Base-by-base conservation (phyloP, 2,329 filamentous ascomycete genomes). In the Fusarium nematophilum region DNA sequence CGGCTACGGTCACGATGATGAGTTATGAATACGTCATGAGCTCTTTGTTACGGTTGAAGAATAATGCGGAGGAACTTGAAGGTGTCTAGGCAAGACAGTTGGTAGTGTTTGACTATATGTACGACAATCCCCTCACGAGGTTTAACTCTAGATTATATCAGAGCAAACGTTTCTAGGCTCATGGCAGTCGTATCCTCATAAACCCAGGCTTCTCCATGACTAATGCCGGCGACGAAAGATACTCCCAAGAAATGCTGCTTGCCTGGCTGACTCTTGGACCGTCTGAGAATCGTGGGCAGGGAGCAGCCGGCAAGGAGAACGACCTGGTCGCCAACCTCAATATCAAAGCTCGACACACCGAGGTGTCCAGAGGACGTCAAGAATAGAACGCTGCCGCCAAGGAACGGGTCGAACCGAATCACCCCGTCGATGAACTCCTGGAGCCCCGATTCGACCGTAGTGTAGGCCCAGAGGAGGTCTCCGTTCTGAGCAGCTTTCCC, bases 1-100 rank as follows among this genome's bases (percentile, higher is more conserved):
- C 94, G 14, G 94, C 94, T 11, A 96, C 95, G 70, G 96, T 96
- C 13, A 98, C 94, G 4, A 95, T 99, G 89, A 82, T 98, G 72
- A 97, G 93, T 10, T 99, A 96, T 72, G 95, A 98, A 77, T 94
- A 89, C 66, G 77, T 81, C 33, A 86, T 86, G 84, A 76, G 81
- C 36, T 57, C 38, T n/a, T 15, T 58, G 11, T 21, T 43, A 23
- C 42, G 54, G n/a, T n/a, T 58, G 6, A 54, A 40, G 21, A 29
- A 40, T 8, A 7, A 38, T 2, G 38, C 6, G 2, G n/a, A 14
- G 6, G 14, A 25, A 31, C 7, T 33, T 13, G 30, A 27, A 5
- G 8, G 11, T 9, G 3, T 23, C n/a, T n/a, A n/a, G n/a, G n/a
- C n/a, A n/a, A n/a, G n/a, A n/a, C n/a, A n/a, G n/a, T n/a, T n/a